These are phyloP conservation scores for Clarkia xantiana DNA, from an alignment of 345 rosid genomes.

Conservation along the genomic window DNA sequence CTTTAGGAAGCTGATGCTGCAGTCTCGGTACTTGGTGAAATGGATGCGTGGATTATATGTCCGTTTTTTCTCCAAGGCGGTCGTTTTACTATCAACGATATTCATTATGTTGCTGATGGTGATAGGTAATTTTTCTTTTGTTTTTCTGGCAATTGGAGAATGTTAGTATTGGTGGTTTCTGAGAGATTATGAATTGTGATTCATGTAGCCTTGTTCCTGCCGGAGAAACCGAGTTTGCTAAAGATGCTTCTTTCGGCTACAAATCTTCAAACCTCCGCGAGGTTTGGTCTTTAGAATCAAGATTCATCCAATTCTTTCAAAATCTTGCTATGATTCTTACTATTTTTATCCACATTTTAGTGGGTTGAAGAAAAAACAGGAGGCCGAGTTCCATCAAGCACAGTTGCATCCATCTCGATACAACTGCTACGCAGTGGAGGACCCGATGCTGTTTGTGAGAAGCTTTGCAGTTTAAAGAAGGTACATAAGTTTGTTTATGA, in stretches of 20 bases:
- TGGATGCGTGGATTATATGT: conserved; percentile 93
- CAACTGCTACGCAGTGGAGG: conserved; percentile 77
- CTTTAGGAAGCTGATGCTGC: conserved; percentile 84
- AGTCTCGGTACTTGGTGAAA: conserved; percentile 69
- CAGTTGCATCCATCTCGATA: conserved; percentile 64
- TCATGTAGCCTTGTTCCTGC: conserved; percentile 73
- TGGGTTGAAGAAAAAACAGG: conserved; percentile 94
- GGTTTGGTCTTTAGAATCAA: conserved; percentile 43
- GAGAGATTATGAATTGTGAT: conserved; percentile 4
- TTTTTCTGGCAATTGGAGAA: background rate
- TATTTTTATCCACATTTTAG: conserved; percentile 19
- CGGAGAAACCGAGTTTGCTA: conserved; percentile 97
- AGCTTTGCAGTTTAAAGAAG: conserved; percentile 63
- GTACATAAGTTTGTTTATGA: conserved; percentile 24
- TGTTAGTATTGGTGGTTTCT: background rate
- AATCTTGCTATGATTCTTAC: too few species aligned
- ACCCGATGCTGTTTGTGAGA: conserved; percentile 75
- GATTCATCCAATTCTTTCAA: too few species aligned
- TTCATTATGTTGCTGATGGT: conserved; percentile 88
- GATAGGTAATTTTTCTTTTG: conserved; percentile 32
- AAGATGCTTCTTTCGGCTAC: conserved; percentile 84
- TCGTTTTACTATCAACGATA: conserved; percentile 72
- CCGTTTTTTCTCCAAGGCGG: conserved; percentile 99
- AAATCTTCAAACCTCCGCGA: conserved; percentile 79
- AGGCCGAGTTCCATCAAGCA: conserved; percentile 50